phyloP scores from a whole-genome alignment of 1,139 yeast species.

The Pichia sp. region DNA sequence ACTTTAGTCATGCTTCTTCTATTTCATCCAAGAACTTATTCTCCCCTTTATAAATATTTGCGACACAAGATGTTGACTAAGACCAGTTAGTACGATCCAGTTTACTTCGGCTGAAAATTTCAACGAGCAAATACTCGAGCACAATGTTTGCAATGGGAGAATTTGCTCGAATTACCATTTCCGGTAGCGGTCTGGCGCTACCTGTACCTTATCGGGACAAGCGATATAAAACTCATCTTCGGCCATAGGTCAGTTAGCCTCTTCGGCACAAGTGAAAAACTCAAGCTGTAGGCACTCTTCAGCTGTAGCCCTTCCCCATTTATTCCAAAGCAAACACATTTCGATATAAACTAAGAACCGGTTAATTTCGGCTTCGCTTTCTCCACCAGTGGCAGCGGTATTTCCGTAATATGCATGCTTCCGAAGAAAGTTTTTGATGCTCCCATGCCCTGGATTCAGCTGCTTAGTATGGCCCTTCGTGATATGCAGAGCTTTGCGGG shows the following conservation, averaged over 20 bases:
- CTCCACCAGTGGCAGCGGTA: neutral
- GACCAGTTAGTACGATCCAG: too few species aligned
- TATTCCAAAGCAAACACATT: slow-evolving; percentile 27
- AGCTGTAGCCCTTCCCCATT: slow-evolving; percentile 15
- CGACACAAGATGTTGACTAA: too few species aligned
- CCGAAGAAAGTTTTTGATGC: slow-evolving; percentile 18
- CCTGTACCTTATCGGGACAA: too few species aligned
- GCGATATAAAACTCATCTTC: too few species aligned
- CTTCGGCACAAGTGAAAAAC: neutral
- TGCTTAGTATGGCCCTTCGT: neutral
- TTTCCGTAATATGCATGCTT: slow-evolving; percentile 1
- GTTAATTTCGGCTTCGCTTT: slow-evolving; percentile 5
- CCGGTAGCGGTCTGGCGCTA: neutral
- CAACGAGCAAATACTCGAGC: neutral
- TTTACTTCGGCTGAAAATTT: neutral
- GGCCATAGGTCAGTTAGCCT: neutral
- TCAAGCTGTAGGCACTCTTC: slow-evolving; percentile 4
- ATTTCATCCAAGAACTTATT: too few species aligned
- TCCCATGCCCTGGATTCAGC: slow-evolving; percentile 21
- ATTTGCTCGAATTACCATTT: neutral
- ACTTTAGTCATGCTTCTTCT: too few species aligned
- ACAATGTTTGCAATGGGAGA: too few species aligned
- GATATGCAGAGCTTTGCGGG: neutral
- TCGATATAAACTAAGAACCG: slow-evolving; percentile 20
- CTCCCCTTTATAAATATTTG: too few species aligned